phyloP scores from a whole-genome alignment of 495 filamentous ascomycete species.

The Neurospora sp. region DNA sequence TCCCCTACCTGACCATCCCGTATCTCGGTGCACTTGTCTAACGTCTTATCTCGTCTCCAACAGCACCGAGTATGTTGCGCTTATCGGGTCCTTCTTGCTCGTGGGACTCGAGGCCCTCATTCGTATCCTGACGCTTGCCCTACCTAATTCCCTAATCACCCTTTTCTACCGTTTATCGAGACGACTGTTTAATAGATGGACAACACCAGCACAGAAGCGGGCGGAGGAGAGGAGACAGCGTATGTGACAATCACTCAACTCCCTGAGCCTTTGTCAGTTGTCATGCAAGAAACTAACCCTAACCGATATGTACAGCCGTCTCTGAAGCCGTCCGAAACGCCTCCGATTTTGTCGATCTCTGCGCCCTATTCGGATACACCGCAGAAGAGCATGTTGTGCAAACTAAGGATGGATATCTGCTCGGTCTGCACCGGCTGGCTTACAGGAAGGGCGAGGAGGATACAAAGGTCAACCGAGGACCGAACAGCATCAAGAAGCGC shows the following conservation, averaged over 20 bases:
- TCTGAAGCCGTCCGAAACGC: conserved; percentile 51
- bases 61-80: conserved; percentile 75
- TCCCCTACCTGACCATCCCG: background rate
- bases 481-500: conserved; percentile 62
- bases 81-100: conserved; percentile 71
- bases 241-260: conserved; percentile 13
- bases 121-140: conserved; percentile 76
- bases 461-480: conserved; percentile 58
- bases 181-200: conserved; percentile 68
- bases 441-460: conserved; percentile 74
- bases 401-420: conserved; percentile 85
- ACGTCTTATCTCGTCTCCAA: background rate
- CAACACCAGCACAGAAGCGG: conserved; percentile 54
- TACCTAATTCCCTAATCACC: conserved; percentile 71
- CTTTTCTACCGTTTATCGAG: conserved; percentile 79
- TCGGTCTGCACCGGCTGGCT: conserved; percentile 79
- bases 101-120: conserved; percentile 72
- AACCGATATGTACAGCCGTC: conserved; percentile 24
- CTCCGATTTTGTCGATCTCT: conserved; percentile 86
- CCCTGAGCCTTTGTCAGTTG: background rate
- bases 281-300: background rate
- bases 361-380: conserved; percentile 77
- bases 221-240: conserved; percentile 48
- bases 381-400: conserved; percentile 95
- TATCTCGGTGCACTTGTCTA: background rate